Conservation (phyloP, 1,284 basidiomycete species). For the Inonotus hispidus region DNA sequence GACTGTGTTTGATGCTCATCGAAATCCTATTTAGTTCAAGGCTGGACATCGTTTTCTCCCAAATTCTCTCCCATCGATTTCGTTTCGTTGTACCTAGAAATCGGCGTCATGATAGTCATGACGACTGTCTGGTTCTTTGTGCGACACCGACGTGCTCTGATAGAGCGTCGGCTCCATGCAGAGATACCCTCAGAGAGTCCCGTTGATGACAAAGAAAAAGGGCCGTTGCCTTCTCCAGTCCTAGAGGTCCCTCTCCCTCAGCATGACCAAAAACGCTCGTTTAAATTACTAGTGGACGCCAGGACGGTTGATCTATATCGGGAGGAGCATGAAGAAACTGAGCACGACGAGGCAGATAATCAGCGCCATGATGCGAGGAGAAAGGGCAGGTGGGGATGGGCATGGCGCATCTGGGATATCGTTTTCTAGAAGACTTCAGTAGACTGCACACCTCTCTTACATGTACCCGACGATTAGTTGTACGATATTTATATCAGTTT, state of each 20-base stretch:
- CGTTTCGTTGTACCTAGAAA: constrained; percentile 68
- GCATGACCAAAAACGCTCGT: not conserved
- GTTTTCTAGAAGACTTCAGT: constrained; percentile 6
- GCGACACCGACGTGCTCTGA: not conserved
- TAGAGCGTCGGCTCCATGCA: not conserved
- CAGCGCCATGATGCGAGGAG: constrained; percentile 1
- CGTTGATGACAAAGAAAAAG: too few relatives aligned
- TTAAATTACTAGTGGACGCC: constrained; percentile 5
- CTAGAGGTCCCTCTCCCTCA: not conserved
- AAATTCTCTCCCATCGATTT: constrained; percentile 59
- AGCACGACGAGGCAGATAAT: constrained; percentile 17
- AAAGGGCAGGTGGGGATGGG: constrained; percentile 12
- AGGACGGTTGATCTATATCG: constrained; percentile 16
- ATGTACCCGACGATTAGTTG: too few relatives aligned
- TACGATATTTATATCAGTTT: too few relatives aligned
- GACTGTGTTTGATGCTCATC: too few relatives aligned
- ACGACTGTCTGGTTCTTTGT: constrained; percentile 49
- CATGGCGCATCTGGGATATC: constrained; percentile 19
- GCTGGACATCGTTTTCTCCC: constrained; percentile 72
- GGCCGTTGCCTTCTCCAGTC: not conserved
- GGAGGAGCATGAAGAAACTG: constrained; percentile 18
- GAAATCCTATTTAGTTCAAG: constrained; percentile 52
- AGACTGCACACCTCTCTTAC: too few relatives aligned
- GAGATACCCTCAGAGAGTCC: not conserved
- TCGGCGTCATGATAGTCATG: constrained; percentile 62